These are phyloP conservation scores for Phytopythium montanum DNA, from an alignment of 352 stramenopile species.

Conservation along the genomic window DNA sequence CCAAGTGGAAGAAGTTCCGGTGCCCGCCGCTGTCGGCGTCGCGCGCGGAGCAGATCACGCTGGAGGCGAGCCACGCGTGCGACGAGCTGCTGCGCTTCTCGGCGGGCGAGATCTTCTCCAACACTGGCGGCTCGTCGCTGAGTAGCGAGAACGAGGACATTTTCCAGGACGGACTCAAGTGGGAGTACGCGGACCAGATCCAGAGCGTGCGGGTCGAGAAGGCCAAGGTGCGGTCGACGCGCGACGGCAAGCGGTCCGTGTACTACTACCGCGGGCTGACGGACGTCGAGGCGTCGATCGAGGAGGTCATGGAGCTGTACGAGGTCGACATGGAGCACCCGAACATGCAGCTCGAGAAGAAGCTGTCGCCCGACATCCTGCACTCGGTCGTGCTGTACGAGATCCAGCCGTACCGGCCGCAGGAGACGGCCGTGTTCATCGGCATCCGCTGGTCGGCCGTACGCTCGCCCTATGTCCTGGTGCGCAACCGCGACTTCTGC, in stretches of 20 bases:
- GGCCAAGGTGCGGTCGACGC: slow-evolving; percentile 50
- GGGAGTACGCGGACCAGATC: slow-evolving; percentile 71
- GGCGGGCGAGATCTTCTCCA: slow-evolving; percentile 48
- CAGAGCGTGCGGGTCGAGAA: slow-evolving; percentile 74
- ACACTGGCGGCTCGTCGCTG: slow-evolving; percentile 17
- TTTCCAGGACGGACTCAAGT: slow-evolving; percentile 51
- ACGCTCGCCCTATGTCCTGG: slow-evolving; percentile 65
- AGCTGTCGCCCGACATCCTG: slow-evolving; percentile 66
- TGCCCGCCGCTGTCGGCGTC: slow-evolving; percentile 62
- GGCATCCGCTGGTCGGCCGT: slow-evolving; percentile 75
- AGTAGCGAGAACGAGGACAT: slow-evolving; percentile 21
- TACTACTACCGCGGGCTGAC: slow-evolving; percentile 76
- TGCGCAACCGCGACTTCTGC: slow-evolving; percentile 76
- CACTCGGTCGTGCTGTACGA: slow-evolving; percentile 81
- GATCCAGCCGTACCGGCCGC: slow-evolving; percentile 49
- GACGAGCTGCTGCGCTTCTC: slow-evolving; percentile 77
- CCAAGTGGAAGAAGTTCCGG: slow-evolving; percentile 77
- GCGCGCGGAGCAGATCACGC: slow-evolving; percentile 60
- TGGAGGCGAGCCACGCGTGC: slow-evolving; percentile 70
- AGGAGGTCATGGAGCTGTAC: slow-evolving; percentile 75
- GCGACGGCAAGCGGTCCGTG: slow-evolving; percentile 48
- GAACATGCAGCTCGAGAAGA: slow-evolving; percentile 73
- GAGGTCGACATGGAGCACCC: slow-evolving; percentile 67
- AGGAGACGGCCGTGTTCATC: slow-evolving; percentile 61
- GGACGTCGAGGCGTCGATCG: slow-evolving; percentile 54